A percentile compares a stretch with the other conserved stretches of the same genome.
Conservation (phyloP, 2,329 filamentous ascomycete species). For the Lecanicillium sp. region DNA sequence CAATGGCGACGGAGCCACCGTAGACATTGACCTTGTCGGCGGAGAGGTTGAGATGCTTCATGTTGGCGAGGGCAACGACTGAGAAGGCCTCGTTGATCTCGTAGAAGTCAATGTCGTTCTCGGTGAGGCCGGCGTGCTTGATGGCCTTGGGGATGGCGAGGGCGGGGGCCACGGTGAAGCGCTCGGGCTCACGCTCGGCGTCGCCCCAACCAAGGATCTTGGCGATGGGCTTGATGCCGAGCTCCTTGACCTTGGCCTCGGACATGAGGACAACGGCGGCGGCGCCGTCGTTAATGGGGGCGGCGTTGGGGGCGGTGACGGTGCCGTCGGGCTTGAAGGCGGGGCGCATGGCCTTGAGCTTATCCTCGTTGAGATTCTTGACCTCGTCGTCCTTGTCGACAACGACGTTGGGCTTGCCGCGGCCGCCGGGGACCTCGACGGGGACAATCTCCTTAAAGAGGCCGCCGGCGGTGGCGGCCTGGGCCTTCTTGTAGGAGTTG, state of each 20-base stretch:
- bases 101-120: constrained; percentile 79
- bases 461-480: constrained; percentile 75
- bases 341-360: constrained; percentile 78
- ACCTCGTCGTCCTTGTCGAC: constrained; percentile 90
- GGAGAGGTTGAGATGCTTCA: constrained; percentile 77
- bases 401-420: constrained; percentile 78
- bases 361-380: constrained; percentile 84
- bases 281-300: constrained; percentile 91
- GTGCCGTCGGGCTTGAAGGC: constrained; percentile 80
- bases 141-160: constrained; percentile 96
- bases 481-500: constrained; percentile 87
- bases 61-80: constrained; percentile 91
- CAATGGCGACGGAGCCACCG: constrained; percentile 91
- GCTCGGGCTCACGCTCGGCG: constrained; percentile 82
- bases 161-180: constrained; percentile 91
- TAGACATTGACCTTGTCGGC: constrained; percentile 91
- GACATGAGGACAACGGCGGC: constrained; percentile 90
- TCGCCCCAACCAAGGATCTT: constrained; percentile 98
- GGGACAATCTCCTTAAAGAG: constrained; percentile 87
- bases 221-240: constrained; percentile 83
- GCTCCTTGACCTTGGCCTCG: constrained; percentile 87
- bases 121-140: constrained; percentile 80
- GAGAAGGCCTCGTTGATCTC: constrained; percentile 99
- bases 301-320: constrained; percentile 93
- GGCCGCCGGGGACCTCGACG: constrained; percentile 77